These are phyloP conservation scores for Nemophila menziesii DNA, from an alignment of 257 asterid genomes.

Conservation along the genomic window DNA sequence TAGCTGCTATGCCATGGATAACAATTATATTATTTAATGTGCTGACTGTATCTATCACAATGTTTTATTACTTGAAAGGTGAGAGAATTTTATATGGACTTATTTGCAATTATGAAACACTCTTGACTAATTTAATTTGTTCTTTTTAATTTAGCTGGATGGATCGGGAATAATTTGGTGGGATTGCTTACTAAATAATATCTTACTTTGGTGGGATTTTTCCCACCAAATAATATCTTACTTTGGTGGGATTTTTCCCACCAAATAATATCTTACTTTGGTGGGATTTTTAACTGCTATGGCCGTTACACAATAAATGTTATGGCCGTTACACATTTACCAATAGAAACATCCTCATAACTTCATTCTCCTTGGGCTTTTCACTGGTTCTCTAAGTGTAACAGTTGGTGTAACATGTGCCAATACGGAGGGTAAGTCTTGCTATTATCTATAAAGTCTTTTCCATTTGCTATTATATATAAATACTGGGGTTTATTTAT, in stretches of 20 bases:
- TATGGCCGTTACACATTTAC: conserved; percentile 83
- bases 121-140: no score
- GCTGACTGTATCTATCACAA: conserved; percentile 68
- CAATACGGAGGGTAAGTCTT: conserved; percentile 70
- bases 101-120: no score
- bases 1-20: conserved; percentile 93
- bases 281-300: no score
- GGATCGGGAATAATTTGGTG: no score
- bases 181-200: no score
- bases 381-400: conserved; percentile 69
- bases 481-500: not conserved
- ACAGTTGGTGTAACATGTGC: conserved; percentile 94
- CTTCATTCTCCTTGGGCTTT: conserved; percentile 87
- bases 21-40: conserved; percentile 69
- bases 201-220: no score
- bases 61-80: conserved; percentile 97
- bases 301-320: no score
- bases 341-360: conserved; percentile 92
- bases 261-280: no score
- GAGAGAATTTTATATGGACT: conserved; percentile 15
- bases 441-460: conserved; percentile 4
- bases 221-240: no score
- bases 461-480: not conserved
- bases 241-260: no score
- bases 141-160: no score